A percentile compares a stretch with the other conserved stretches of the same genome.
Conservation (phyloP, 257 asterid species). For the Coffea canephora region DNA sequence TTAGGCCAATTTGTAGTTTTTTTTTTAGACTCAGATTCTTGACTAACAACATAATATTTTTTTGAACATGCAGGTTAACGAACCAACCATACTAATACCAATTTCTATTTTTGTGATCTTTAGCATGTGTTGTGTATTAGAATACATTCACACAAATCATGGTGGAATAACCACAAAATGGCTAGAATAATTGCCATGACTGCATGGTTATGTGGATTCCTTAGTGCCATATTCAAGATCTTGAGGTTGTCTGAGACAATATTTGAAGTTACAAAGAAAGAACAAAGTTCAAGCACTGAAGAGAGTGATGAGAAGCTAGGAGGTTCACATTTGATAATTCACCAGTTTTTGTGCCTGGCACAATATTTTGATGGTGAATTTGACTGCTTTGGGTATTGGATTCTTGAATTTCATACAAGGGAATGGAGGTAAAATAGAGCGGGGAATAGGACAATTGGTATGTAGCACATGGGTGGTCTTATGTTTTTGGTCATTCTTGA, state of each 20-base stretch:
- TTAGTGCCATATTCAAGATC: conserved; percentile 18
- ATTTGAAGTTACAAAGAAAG: conserved; percentile 39
- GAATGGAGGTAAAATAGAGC: neutral
- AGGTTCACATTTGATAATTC: conserved; percentile 40
- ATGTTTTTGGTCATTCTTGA: conserved; percentile 32
- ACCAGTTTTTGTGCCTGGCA: conserved; percentile 33
- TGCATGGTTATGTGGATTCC: conserved; percentile 33
- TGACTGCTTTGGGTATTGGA: conserved; percentile 24
- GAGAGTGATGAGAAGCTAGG: conserved; percentile 6
- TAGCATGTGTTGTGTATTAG: conserved; percentile 29
- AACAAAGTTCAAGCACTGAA: conserved; percentile 2
- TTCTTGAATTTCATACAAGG: neutral
- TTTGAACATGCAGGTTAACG: conserved; percentile 29
- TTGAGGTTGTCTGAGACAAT: conserved; percentile 25
- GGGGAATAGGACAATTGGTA: conserved; percentile 27
- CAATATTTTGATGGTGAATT: conserved; percentile 25
- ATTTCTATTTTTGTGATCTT: conserved; percentile 19
- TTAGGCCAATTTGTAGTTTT: neutral
- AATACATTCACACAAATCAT: conserved; percentile 26
- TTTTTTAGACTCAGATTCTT: neutral
- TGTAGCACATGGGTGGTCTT: conserved; percentile 30
- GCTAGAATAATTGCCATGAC: conserved; percentile 21
- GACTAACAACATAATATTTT: neutral
- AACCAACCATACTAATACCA: conserved; percentile 22
- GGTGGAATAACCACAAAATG: conserved; percentile 43